Base-by-base conservation (phyloP, 2,329 filamentous ascomycete genomes). In the Pseudovirgaria hyperparasitica region DNA sequence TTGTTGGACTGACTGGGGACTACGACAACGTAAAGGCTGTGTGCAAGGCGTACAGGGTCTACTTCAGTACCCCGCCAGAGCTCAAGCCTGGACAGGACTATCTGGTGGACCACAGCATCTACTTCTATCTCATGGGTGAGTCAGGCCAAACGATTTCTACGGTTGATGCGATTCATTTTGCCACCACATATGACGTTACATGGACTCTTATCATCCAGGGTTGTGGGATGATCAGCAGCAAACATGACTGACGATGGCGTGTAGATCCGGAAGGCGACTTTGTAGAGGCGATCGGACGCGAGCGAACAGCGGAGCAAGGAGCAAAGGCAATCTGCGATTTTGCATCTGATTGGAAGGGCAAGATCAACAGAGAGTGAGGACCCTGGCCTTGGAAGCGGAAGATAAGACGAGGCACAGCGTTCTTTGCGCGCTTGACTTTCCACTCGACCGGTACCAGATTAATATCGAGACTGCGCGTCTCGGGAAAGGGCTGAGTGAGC, bases 51-150 rank as follows among this genome's bases (percentile, higher is more conserved):
- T 98, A 96, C 56, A 70, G 90, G 12, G 90, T 98, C 29, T 98
- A 98, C 61, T 98, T 98, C 48, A 90, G 81, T 48, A 98, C 90
- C 25, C 90, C 90, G 18, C 66, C 72, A 42, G 70, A 85, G 37
- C 82, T 96, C 30, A 79, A 86, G 64, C 79, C 85, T 1, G 90
- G 87, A 2, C 81, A 94, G 63, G 90, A 98, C 56, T 98, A 98
- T 52, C 58, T 98, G 43, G 90, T 98, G 9, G 90, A 98, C 55
- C 90, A 98, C 62, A 94, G 85, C 55, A 98, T 98, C 42, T 98
- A 98, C 65, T 98, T 98, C 48, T 98, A 98, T 56, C 61, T 98
- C 41, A 98, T 98, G 90, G 71, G 70, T 75, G 52, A 55, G 67
- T 59, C 13, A 26, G 22, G 22, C 18, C 13, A 13, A 28, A 9